These are phyloP conservation scores for Schizophyllum commune DNA, from an alignment of 1,284 basidiomycete species.

Conservation along the genomic window DNA sequence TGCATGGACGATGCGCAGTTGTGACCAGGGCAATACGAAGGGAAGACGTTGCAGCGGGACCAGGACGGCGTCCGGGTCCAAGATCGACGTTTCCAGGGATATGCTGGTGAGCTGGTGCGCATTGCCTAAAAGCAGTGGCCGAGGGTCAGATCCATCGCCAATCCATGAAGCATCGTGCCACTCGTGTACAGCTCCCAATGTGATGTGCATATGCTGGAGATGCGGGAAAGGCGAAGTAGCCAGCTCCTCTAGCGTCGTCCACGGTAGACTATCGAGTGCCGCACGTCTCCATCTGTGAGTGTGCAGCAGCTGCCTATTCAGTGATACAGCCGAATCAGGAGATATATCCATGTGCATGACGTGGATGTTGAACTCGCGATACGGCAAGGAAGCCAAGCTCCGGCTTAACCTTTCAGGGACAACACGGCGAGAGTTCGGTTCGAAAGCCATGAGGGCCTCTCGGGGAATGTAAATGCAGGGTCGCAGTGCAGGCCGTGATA, in stretches of 20 bases:
- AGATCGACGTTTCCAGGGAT: background rate
- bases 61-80: background rate
- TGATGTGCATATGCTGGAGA: no score
- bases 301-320: no score
- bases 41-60: background rate
- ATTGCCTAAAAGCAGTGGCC: background rate
- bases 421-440: background rate
- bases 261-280: no score
- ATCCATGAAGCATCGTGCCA: no score
- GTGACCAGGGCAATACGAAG: background rate
- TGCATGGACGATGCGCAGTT: background rate
- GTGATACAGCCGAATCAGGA: no score
- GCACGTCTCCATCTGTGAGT: no score
- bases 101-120: background rate
- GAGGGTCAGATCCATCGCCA: no score
- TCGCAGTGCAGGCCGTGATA: background rate
- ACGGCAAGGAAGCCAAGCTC: background rate
- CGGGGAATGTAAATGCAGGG: background rate
- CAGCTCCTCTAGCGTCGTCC: no score
- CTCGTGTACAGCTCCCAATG: no score
- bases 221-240: no score
- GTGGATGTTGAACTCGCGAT: no score
- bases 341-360: no score
- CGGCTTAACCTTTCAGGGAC: background rate
- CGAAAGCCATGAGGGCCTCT: background rate